These are phyloP conservation scores for Lecanosticta acicola DNA, from an alignment of 2,329 filamentous ascomycete genomes.

Conservation along the genomic window DNA sequence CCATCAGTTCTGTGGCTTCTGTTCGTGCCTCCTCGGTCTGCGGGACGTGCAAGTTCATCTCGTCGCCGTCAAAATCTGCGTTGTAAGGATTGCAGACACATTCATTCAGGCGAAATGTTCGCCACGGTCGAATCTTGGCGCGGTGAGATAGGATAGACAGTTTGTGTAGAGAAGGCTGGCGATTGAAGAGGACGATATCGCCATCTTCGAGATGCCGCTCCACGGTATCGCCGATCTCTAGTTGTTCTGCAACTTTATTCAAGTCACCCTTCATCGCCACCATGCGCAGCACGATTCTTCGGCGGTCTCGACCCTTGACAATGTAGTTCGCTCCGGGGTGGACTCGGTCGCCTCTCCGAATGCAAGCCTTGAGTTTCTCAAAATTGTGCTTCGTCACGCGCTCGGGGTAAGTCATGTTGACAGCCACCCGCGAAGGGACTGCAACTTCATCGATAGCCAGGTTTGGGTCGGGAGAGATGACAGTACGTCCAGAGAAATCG, in stretches of 20 bases:
- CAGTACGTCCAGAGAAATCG: slow-evolving; percentile 93
- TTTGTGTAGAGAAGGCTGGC: slow-evolving; percentile 95
- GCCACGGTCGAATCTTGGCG: slow-evolving; percentile 87
- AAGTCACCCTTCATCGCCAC: slow-evolving; percentile 47
- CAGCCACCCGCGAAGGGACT: slow-evolving; percentile 84
- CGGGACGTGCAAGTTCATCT: slow-evolving; percentile 99
- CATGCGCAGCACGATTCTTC: slow-evolving; percentile 65
- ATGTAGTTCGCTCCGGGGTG: slow-evolving; percentile 88
- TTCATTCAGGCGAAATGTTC: slow-evolving; percentile 94
- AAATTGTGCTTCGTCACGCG: slow-evolving; percentile 79
- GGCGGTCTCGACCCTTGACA: slow-evolving; percentile 63
- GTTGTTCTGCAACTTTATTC: slow-evolving; percentile 63
- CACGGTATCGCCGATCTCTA: slow-evolving; percentile 80
- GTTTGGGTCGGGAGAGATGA: slow-evolving; percentile 96
- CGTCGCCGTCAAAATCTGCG: slow-evolving; percentile 98
- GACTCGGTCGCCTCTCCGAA: slow-evolving; percentile 67
- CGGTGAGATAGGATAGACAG: slow-evolving; percentile 96
- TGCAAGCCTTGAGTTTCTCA: slow-evolving; percentile 67
- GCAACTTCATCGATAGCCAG: slow-evolving; percentile 89
- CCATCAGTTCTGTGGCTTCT: slow-evolving; percentile 95
- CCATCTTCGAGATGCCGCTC: slow-evolving; percentile 93
- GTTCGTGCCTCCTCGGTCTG: slow-evolving; percentile 95
- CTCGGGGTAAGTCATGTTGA: slow-evolving; percentile 93
- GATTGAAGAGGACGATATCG: slow-evolving; percentile 95
- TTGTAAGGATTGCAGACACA: slow-evolving; percentile 99